Evolutionary conservation across 176 grass and related monocot genomes (phyloP).

Genomic region (Cenchrus fungigraminus): DNA sequence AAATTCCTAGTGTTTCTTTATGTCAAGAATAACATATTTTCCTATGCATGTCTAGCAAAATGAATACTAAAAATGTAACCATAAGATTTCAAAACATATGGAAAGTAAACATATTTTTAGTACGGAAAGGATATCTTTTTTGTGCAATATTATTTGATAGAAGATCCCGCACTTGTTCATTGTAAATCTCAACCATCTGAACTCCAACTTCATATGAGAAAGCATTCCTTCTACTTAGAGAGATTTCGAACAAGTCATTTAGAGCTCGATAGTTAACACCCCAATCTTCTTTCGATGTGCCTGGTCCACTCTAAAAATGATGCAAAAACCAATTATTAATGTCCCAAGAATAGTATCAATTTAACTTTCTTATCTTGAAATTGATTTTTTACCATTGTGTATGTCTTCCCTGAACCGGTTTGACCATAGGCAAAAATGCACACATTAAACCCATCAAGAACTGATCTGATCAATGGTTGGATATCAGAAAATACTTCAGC

Average conservation of each 20-base stretch:
- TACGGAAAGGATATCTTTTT: slow-evolving; percentile 93
- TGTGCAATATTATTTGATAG: slow-evolving; percentile 81
- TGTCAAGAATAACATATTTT: slow-evolving; percentile 58
- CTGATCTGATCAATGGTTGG: slow-evolving; percentile 89
- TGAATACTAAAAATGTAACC: slow-evolving; percentile 1
- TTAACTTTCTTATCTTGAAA: slow-evolving; percentile 22
- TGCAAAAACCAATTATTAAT: slow-evolving; percentile 28
- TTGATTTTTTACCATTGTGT: slow-evolving; percentile 79
- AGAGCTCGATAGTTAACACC: slow-evolving; percentile 99
- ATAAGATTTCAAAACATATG: not conserved
- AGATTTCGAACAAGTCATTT: slow-evolving; percentile 93
- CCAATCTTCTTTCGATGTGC: slow-evolving; percentile 93
- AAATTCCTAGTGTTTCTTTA: slow-evolving; percentile 81
- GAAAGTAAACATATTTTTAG: slow-evolving; percentile 13
- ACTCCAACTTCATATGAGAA: slow-evolving; percentile 93
- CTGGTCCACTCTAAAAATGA: slow-evolving; percentile 76
- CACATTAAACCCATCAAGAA: slow-evolving; percentile 98
- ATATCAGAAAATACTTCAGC: slow-evolving; percentile 96
- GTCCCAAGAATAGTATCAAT: slow-evolving; percentile 19
- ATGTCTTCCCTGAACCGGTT: slow-evolving; percentile 98
- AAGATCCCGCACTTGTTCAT: slow-evolving; percentile 98
- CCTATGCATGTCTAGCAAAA: not conserved
- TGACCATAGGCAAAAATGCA: slow-evolving; percentile 99
- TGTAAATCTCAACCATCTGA: slow-evolving; percentile 99
- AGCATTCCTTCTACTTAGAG: slow-evolving; percentile 78